Evolutionary conservation across 768 basidiomycete genomes (phyloP).

Genomic region (Pholiota conissans): DNA sequence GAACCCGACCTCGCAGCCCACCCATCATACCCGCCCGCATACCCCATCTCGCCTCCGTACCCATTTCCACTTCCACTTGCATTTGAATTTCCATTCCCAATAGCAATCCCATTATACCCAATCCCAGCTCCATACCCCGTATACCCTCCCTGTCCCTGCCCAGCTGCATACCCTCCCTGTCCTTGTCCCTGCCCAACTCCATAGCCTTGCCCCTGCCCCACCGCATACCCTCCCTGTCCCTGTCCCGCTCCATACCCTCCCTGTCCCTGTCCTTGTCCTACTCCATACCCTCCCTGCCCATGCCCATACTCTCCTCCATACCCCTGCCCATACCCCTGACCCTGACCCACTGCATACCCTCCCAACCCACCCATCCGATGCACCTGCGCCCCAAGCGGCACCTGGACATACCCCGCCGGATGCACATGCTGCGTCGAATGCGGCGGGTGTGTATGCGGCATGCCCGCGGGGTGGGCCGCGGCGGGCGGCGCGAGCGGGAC

Average conservation of each 20-base stretch:
- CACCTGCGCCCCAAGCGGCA: neutral
- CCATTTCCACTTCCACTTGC: no score
- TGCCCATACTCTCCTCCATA: no score
- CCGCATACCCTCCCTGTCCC: neutral
- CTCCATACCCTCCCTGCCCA: no score
- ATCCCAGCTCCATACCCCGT: neutral
- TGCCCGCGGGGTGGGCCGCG: conserved; percentile 4
- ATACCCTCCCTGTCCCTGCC: neutral
- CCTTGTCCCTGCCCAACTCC: no score
- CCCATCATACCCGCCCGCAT: neutral
- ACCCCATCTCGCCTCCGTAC: neutral
- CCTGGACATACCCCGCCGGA: neutral
- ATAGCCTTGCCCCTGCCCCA: no score
- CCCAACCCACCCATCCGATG: no score
- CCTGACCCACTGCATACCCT: no score
- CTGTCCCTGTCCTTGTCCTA: no score
- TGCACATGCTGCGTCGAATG: conserved; percentile 11
- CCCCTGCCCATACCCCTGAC: no score
- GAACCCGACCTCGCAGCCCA: neutral
- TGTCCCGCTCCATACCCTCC: neutral
- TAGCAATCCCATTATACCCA: no score
- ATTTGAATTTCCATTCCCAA: no score
- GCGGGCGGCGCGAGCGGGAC: conserved; percentile 1
- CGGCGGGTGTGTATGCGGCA: conserved; percentile 10
- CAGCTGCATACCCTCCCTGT: neutral